Evolutionary conservation across 2,329 filamentous ascomycete species (phyloP).

Genomic region (Ophiocordyceps sinensis): DNA sequence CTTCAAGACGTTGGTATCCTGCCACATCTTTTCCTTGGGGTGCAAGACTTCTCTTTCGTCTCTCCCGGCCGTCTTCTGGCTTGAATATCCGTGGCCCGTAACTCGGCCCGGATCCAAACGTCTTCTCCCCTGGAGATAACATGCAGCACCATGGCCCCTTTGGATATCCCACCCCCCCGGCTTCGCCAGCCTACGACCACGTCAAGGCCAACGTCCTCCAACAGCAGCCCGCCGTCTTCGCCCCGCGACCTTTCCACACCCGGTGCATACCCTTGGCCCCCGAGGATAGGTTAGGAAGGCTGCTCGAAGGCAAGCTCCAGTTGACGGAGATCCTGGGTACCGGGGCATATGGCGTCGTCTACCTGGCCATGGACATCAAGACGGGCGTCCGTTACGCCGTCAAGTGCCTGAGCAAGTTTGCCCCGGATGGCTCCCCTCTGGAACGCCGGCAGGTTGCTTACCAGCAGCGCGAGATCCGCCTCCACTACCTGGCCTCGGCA

Average conservation of each 20-base stretch:
- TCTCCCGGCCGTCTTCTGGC: background rate
- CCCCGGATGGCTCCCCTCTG: constrained; percentile 52
- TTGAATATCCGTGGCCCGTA: constrained; percentile 1
- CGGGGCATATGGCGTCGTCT: constrained; percentile 93
- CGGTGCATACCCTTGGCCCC: constrained; percentile 47
- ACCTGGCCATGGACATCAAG: constrained; percentile 72
- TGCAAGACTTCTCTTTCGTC: background rate
- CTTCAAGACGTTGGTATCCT: background rate
- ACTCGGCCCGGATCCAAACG: constrained; percentile 6
- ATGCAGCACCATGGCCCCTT: constrained; percentile 45
- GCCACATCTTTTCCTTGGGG: background rate
- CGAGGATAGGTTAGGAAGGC: constrained; percentile 73
- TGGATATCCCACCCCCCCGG: constrained; percentile 44
- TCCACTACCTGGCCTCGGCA: constrained; percentile 78
- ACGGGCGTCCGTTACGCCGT: constrained; percentile 79
- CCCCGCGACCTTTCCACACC: constrained; percentile 23
- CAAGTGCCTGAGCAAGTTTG: constrained; percentile 90
- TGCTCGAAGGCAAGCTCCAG: constrained; percentile 71
- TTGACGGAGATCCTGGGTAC: constrained; percentile 77
- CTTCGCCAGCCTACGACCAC: constrained; percentile 39
- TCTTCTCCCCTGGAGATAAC: constrained; percentile 20
- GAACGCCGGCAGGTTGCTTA: constrained; percentile 78
- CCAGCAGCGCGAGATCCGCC: constrained; percentile 81
- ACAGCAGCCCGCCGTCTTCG: constrained; percentile 12
- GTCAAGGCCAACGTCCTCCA: constrained; percentile 25